Percentiles rank a stretch among this genome's conserved stretches.
Evolutionary conservation across 2,329 filamentous ascomycete genomes (phyloP).

Genomic region (Exophiala oligosperma): DNA sequence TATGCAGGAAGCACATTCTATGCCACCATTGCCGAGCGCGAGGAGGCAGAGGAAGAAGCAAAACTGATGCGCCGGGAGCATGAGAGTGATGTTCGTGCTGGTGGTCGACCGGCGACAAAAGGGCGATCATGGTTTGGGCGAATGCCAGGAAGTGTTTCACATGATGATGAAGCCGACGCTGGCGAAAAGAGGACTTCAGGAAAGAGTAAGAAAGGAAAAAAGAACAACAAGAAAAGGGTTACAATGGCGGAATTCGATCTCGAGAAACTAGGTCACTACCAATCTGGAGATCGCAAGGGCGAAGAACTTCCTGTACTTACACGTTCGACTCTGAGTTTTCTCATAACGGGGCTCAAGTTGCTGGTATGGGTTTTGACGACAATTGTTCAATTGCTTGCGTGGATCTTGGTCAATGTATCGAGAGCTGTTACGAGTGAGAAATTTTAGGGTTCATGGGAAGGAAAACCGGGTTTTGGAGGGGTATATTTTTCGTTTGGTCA

Average conservation of each 20-base stretch:
- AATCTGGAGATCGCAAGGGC: slow-evolving; percentile 37
- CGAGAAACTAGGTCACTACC: slow-evolving; percentile 45
- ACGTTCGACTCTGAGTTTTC: slow-evolving; percentile 36
- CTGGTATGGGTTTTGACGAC: slow-evolving; percentile 40
- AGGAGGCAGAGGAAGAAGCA: slow-evolving; percentile 42
- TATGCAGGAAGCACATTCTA: slow-evolving; percentile 27
- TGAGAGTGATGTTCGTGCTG: slow-evolving; percentile 23
- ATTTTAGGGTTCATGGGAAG: slow-evolving; percentile 32
- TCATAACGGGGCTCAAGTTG: slow-evolving; percentile 41
- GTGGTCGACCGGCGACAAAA: slow-evolving; percentile 6
- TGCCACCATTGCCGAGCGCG: slow-evolving; percentile 40
- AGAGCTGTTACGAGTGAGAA: slow-evolving; percentile 44
- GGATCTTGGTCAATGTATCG: slow-evolving; percentile 41
- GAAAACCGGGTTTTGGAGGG: neutral
- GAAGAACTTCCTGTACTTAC: slow-evolving; percentile 42
- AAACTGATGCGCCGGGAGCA: slow-evolving; percentile 38
- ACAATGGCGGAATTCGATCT: slow-evolving; percentile 46
- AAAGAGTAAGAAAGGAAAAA: slow-evolving; percentile 9
- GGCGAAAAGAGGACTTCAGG: slow-evolving; percentile 14
- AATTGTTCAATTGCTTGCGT: slow-evolving; percentile 42
- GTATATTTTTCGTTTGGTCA: neutral
- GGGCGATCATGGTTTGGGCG: slow-evolving; percentile 23
- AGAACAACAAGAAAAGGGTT: slow-evolving; percentile 34
- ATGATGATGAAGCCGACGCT: slow-evolving; percentile 2
- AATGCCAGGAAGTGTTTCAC: neutral